Percentiles rank a stretch among this genome's conserved stretches.
Evolutionary conservation across 2,329 filamentous ascomycete genomes (phyloP).

Genomic region (Westerdykella sp.): DNA sequence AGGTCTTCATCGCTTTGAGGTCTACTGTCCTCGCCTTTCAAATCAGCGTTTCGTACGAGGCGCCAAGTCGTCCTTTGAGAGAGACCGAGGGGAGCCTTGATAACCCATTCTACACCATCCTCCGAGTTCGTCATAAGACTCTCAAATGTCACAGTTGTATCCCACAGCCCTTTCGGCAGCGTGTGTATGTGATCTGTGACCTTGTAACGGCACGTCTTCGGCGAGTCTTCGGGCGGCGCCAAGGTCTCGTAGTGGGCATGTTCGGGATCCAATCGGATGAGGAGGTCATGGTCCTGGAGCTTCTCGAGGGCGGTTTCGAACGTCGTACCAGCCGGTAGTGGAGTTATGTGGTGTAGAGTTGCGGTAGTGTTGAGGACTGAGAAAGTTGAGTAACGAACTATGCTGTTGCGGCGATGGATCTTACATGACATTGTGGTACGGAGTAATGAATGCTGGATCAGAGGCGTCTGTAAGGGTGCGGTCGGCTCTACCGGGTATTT

Average conservation of each 20-base stretch:
- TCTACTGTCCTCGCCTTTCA: neutral
- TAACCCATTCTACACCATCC: conserved; percentile 30
- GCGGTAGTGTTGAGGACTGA: conserved; percentile 30
- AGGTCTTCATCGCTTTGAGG: conserved; percentile 3
- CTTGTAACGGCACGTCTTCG: conserved; percentile 31
- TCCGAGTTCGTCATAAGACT: conserved; percentile 29
- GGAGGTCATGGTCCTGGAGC: conserved; percentile 34
- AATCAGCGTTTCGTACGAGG: conserved; percentile 14
- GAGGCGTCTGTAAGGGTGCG: too few relatives aligned
- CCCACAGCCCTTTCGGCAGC: conserved; percentile 32
- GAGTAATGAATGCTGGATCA: neutral
- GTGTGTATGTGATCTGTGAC: conserved; percentile 35
- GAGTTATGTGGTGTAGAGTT: conserved; percentile 30
- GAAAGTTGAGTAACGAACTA: neutral
- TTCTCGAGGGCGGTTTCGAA: conserved; percentile 15
- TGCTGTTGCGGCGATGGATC: neutral
- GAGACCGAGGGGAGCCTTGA: conserved; percentile 32
- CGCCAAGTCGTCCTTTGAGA: conserved; percentile 30
- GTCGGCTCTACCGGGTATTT: too few relatives aligned
- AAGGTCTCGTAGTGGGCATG: conserved; percentile 27
- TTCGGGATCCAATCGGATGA: conserved; percentile 35
- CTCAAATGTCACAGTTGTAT: conserved; percentile 31
- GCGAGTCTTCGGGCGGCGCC: conserved; percentile 11
- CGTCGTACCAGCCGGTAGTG: conserved; percentile 21
- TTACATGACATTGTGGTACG: conserved; percentile 30